Evolutionary conservation across 371 early-diverging fungal species (phyloP).

Genomic region (Haplosporangium sp.): DNA sequence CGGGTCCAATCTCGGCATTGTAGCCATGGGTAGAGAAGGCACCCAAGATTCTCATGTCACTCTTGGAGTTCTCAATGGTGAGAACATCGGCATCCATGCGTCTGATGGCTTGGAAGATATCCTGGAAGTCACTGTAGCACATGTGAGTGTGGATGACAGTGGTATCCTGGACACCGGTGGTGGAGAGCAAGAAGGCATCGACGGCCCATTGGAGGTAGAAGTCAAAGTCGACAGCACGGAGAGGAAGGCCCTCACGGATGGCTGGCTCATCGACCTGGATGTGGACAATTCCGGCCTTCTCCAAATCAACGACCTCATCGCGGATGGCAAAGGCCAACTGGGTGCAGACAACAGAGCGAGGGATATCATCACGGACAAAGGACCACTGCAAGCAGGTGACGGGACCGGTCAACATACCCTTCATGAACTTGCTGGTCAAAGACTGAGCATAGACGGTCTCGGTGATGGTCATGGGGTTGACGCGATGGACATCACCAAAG

Average conservation of each 20-base stretch:
- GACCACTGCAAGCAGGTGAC: conserved; percentile 97
- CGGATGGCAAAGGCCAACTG: conserved; percentile 97
- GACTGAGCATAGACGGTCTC: conserved; percentile 88
- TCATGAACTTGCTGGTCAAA: conserved; percentile 86
- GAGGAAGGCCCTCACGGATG: conserved; percentile 97
- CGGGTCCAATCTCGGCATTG: conserved; percentile 94
- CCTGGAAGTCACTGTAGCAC: conserved; percentile 98
- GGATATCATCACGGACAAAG: conserved; percentile 96
- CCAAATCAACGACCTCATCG: conserved; percentile 95
- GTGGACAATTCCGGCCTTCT: conserved; percentile 90
- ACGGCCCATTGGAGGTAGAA: conserved; percentile 96
- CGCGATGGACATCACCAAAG: conserved; percentile 93
- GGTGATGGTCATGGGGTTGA: conserved; percentile 91
- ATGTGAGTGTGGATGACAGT: conserved; percentile 98
- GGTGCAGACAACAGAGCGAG: conserved; percentile 82
- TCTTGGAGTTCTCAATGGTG: conserved; percentile 97
- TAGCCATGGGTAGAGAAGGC: conserved; percentile 89
- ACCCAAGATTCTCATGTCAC: conserved; percentile 91
- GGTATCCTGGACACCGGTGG: conserved; percentile 85
- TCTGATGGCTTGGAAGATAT: conserved; percentile 93
- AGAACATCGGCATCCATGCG: conserved; percentile 95
- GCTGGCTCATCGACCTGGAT: conserved; percentile 99
- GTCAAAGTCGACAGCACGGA: conserved; percentile 89
- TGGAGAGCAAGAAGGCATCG: conserved; percentile 91
- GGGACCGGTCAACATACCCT: conserved; percentile 97